Evolutionary conservation across 306 rosid species (phyloP).

Genomic region (Corylus americana): DNA sequence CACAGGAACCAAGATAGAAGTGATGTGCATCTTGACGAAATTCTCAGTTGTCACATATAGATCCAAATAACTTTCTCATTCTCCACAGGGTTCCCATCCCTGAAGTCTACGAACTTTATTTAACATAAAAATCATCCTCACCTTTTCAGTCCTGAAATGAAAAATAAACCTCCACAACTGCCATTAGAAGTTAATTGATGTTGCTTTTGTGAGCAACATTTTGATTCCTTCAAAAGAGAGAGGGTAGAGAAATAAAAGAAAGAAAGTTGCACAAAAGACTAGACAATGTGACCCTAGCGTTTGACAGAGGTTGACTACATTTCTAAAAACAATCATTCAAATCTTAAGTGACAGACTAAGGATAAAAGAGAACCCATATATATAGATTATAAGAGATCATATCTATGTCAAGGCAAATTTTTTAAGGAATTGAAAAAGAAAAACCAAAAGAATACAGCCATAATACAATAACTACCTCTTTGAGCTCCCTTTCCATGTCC

Average conservation of each 20-base stretch:
- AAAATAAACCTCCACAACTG: slow-evolving; percentile 40
- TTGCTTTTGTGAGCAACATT: slow-evolving; percentile 51
- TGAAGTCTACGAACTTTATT: slow-evolving; percentile 35
- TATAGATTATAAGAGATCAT: slow-evolving; percentile 6
- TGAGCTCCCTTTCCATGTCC: slow-evolving; percentile 93
- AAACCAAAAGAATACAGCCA: not conserved
- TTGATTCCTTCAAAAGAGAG: slow-evolving; percentile 56
- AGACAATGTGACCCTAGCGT: slow-evolving; percentile 32
- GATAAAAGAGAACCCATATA: not conserved
- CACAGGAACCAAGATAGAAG: slow-evolving; percentile 86
- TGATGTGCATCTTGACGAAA: slow-evolving; percentile 67
- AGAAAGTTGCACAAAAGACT: slow-evolving; percentile 38
- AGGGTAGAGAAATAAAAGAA: slow-evolving; percentile 43
- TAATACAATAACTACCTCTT: slow-evolving; percentile 51
- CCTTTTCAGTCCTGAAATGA: slow-evolving; percentile 50
- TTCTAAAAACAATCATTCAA: slow-evolving; percentile 10
- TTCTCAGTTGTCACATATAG: slow-evolving; percentile 35
- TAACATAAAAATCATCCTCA: slow-evolving; percentile 44
- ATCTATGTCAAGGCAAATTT: not conserved
- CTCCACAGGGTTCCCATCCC: slow-evolving; percentile 41
- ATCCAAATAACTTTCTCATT: slow-evolving; percentile 34
- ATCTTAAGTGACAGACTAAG: slow-evolving; percentile 5
- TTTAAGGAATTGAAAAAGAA: not conserved
- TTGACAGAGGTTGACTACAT: slow-evolving; percentile 22
- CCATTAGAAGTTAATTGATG: slow-evolving; percentile 46